Base-by-base conservation (phyloP, 2,329 filamentous ascomycete genomes). In the Monascus ruber region DNA sequence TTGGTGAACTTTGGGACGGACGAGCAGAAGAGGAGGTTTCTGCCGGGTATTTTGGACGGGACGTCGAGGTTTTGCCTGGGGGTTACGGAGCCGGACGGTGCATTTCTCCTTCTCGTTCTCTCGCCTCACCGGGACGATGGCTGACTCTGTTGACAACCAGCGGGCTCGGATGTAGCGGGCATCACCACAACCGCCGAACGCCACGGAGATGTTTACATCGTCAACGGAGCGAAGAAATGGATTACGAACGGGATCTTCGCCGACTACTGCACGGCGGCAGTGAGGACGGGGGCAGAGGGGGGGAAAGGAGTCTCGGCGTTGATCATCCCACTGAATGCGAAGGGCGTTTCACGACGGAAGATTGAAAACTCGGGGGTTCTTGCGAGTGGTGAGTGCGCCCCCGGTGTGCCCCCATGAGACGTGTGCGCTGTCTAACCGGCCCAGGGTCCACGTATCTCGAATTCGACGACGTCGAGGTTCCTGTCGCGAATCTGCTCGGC, bases 391-490 rank as follows among this genome's bases (percentile, higher is more conserved):
- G 59, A 43, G 42, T 31, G n/a, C 24, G 49, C 2, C 17, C 17
- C 17, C 17, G 17, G 17, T 3, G 3, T n/a, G n/a, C n/a, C 17
- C 17, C 17, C 17, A 17, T 17, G 17, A 17, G 17, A 17, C 17
- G 17, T 17, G 17, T 17, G 17, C 2, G 17, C 17, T 17, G 17
- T 17, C 17, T 17, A 17, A 17, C 17, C 17, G 3, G 17, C 17
- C 2, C 17, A 17, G 17, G 17, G 3, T 54, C 84, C 0, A 74
- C 82, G 3, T 88, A 76, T 58, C 74, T 89, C 51, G 83, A 84
- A 37, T 87, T 85, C 58, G 81, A 87, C 60, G 80, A 88, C 47
- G 83, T 86, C 56, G 83, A 85, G 65, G 84, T 89, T 0, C 84
- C 85, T 0, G 79, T 75, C 0, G 72, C 77, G 55, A 79, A 88